Base-by-base conservation (phyloP, 257 asterid genomes). In the Fraxinus excelsior region DNA sequence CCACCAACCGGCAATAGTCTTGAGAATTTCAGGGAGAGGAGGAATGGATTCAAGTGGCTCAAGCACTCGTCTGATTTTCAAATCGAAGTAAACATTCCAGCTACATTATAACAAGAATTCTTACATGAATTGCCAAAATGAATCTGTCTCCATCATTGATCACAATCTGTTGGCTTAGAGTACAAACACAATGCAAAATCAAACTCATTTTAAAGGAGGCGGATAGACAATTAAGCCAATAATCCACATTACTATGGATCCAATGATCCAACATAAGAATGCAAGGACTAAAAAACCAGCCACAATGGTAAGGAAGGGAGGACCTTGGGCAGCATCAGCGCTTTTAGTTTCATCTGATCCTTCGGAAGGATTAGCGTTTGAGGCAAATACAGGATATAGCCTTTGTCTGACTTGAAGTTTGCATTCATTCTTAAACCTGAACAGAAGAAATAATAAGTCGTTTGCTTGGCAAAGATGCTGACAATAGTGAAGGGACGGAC, bases 251-350 rank as follows among this genome's bases (percentile, higher is more conserved):
- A 80, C 71, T 58, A 91, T 18, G 67, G 91, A 91, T 84, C 91
- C 88, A 35, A 92, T 21, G 75, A 76, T 71, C 91, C 92, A 92
- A 78, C 80, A 74, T 67, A 87, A 56, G 25, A 68, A 51, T 40
- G 72, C 40, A 80, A 91, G 83, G 79, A 91, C 91, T 23, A 89
- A 21, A n/a, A 91, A 25, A 49, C 96, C 97, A 76, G 94, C 97
- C 89, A 89, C 80, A 77, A 92, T 87, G 81, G 96, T 92, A 79
- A 87, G 96, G 75, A 92, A 56, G 12, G 97, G 96, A 60, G 97
- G 97, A 35, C 90, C 88, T 38, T 71, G 56, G 37, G 88, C 79
- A 64, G 71, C 69, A 58, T 80, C 85, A 40, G 64, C 72, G 49
- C 73, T 68, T 74, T 86, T 77, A 5, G 81, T 34, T 31, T 51